Evolutionary conservation across 1,284 basidiomycete species (phyloP).

Genomic region (Inonotus hispidus): DNA sequence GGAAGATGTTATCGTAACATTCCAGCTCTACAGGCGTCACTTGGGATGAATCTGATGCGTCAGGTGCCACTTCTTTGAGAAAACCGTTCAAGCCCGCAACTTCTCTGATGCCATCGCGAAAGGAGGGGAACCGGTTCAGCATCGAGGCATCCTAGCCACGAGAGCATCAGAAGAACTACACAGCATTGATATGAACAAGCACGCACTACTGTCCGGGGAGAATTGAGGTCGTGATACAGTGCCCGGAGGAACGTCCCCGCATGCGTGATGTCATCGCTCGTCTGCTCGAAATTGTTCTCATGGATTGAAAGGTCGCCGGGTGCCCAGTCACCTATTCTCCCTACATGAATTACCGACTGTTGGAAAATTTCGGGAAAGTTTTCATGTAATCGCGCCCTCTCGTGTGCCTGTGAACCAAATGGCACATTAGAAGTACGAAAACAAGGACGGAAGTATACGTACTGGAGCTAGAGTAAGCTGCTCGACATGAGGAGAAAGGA

Average conservation of each 20-base stretch:
- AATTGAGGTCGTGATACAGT: background rate
- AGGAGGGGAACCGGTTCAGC: conserved; percentile 33
- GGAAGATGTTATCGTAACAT: background rate
- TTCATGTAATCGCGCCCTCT: background rate
- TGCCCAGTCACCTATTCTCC: background rate
- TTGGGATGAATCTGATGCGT: background rate
- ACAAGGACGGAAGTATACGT: background rate
- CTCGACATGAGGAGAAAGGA: background rate
- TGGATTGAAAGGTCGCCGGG: background rate
- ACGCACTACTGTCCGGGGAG: background rate
- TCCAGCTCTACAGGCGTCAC: background rate
- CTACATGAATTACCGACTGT: background rate
- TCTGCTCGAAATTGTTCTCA: background rate
- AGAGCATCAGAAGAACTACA: background rate
- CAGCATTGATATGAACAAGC: background rate
- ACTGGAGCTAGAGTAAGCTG: background rate
- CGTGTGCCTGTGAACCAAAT: background rate
- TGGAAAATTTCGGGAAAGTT: background rate
- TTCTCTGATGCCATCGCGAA: conserved; percentile 41
- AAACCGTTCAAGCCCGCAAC: background rate
- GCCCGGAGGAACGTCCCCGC: background rate
- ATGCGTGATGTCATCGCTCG: background rate
- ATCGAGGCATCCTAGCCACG: background rate
- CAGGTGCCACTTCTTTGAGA: background rate
- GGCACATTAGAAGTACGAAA: background rate